Evolutionary conservation across 768 basidiomycete species (phyloP), one percentile per base, ranked within the genome.

Genomic region (Polyporus arcularius): DNA sequence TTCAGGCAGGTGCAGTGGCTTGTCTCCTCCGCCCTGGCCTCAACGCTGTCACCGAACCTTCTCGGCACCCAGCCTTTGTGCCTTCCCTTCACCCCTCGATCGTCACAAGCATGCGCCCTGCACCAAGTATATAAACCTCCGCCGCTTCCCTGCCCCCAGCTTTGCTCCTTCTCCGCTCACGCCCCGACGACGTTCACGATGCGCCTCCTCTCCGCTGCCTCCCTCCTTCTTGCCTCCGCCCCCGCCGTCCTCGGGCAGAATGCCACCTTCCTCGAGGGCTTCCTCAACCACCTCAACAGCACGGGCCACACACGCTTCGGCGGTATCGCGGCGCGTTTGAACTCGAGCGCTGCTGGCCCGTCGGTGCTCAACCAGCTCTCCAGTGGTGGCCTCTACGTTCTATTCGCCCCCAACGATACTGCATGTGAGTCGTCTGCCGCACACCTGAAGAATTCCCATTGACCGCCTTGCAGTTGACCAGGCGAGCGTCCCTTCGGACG

Each of bases 341-440:
- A 84, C 51, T 65, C 71, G 31, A 82, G 80, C 15, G 53, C 71
- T 14, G 67, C 61, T 7, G 88, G 84, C 5, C 71, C 75, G 57
- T 63, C 67, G 16, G 69, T 87, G n/a, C 71, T 87, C 38, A 48
- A 66, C 6, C 63, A 76, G 56, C 72, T 85, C n/a, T 69, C 78
- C 2, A 71, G 70, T 31, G 82, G 80, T 4, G 74, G 46, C 12
- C 60, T 79, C 41, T 77, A 73, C 59, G 82, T 84, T 0, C 62
- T 89, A 14, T 88, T 89, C 67, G 84, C 82, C 0, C 86, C 87
- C 4, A 78, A 71, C 53, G 78, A 89, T 64, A 65, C 68, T 2
- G 87, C 89, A 4, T 78, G 85, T 86, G 56, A 61, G 79, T 75
- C 6, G 30, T 35, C 48, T 35, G 49, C 46, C 45, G 39, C 21